Evolutionary conservation across 179 eudicot genomes (phyloP).

Genomic region (Beta lomatogona): DNA sequence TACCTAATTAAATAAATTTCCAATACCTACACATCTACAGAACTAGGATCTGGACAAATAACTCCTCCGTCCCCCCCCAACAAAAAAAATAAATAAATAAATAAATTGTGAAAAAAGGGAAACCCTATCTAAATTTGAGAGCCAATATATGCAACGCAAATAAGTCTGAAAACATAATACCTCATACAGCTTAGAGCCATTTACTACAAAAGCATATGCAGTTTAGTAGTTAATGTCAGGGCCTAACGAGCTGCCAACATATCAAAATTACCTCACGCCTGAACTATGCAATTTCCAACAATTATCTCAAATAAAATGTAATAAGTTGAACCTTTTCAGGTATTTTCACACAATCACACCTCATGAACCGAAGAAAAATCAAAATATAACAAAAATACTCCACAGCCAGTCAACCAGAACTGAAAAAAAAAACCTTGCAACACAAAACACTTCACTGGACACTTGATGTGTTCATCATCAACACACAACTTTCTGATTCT

Average conservation of each 20-base stretch:
- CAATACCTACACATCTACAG: background rate
- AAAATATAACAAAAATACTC: background rate
- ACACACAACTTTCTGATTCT: background rate
- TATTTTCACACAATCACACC: background rate
- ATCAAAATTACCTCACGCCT: background rate
- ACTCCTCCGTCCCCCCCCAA: background rate
- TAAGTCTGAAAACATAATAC: no score
- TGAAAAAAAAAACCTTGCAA: background rate
- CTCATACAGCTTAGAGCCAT: no score
- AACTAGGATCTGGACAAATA: background rate
- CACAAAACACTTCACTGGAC: background rate
- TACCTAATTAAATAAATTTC: background rate
- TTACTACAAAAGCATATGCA: background rate
- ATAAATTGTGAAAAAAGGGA: background rate
- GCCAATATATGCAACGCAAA: background rate
- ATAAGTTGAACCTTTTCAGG: background rate
- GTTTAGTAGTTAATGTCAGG: background rate
- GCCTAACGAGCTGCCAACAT: background rate
- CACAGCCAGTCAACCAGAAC: background rate
- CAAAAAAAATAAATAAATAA: background rate
- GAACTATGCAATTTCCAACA: background rate
- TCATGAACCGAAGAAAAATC: background rate
- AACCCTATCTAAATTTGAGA: background rate
- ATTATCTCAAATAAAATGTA: background rate
- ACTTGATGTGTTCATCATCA: background rate